Percentiles rank a stretch among this genome's conserved stretches.
Conservation (phyloP, 2,329 filamentous ascomycete species). For the Mollisia scopiformis region DNA sequence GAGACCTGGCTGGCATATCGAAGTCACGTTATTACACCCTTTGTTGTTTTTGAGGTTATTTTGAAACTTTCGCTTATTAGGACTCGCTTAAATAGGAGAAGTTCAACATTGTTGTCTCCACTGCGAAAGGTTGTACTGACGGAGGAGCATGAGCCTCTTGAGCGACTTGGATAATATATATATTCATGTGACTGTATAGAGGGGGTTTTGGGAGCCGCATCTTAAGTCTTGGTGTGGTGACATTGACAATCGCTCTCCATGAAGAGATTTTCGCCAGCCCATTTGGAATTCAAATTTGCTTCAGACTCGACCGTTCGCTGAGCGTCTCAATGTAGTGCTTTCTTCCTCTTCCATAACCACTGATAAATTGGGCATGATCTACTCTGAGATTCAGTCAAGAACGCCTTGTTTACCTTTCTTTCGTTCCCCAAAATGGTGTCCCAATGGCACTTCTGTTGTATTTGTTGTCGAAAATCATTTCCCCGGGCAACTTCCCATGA, state of each 20-base stretch:
- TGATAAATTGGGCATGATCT: conserved; percentile 27
- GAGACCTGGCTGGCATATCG: too few species aligned
- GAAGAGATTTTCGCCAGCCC: background rate
- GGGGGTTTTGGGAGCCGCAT: too few species aligned
- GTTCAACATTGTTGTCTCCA: too few species aligned
- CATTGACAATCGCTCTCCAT: background rate
- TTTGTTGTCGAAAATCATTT: conserved; percentile 1
- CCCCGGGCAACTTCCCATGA: conserved; percentile 38
- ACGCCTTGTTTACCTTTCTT: conserved; percentile 47
- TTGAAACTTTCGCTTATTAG: too few species aligned
- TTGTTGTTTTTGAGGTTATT: too few species aligned
- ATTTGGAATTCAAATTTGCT: background rate
- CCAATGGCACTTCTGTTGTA: conserved; percentile 36
- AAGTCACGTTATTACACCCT: too few species aligned
- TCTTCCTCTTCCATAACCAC: conserved; percentile 9
- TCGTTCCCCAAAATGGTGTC: conserved; percentile 68
- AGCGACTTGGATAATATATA: too few species aligned
- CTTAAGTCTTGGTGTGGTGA: background rate
- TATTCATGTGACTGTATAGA: too few species aligned
- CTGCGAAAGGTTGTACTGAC: too few species aligned
- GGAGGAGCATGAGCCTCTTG: too few species aligned
- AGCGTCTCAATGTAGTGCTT: conserved; percentile 10
- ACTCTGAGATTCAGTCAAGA: background rate
- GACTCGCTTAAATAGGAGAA: too few species aligned
- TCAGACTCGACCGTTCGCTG: conserved; percentile 1